Evolutionary conservation across 164 flowering plant genomes (phyloP).

Genomic region (Cinnamomum micranthum): DNA sequence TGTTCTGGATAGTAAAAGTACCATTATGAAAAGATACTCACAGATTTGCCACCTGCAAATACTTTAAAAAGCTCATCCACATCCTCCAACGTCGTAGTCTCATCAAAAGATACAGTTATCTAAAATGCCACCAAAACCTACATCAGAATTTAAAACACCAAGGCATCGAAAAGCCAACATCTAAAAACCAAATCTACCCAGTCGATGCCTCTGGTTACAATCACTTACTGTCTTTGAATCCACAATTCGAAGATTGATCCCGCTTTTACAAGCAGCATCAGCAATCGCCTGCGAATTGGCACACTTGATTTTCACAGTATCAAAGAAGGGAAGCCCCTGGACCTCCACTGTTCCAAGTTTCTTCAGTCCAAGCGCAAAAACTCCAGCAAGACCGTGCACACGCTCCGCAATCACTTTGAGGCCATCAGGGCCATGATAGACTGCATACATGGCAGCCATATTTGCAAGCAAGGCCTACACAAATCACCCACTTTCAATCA

Average conservation of each 20-base stretch:
- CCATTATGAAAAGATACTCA: constrained; percentile 34
- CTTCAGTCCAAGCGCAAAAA: constrained; percentile 72
- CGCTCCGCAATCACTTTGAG: constrained; percentile 79
- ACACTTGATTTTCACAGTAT: constrained; percentile 87
- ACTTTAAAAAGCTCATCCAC: constrained; percentile 82
- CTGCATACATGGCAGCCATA: constrained; percentile 99
- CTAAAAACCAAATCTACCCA: constrained; percentile 2
- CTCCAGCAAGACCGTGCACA: constrained; percentile 91
- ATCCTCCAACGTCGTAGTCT: constrained; percentile 90
- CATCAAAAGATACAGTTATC: constrained; percentile 92
- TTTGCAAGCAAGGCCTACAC: constrained; percentile 95
- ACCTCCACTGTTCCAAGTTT: constrained; percentile 84
- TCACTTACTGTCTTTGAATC: constrained; percentile 72
- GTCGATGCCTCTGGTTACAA: not conserved
- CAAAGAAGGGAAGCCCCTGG: constrained; percentile 83
- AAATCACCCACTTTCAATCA: constrained; percentile 4
- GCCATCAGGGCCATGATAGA: constrained; percentile 97
- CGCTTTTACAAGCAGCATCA: constrained; percentile 69
- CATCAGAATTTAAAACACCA: constrained; percentile 3
- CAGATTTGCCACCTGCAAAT: constrained; percentile 75
- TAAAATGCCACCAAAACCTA: constrained; percentile 28
- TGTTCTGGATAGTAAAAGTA: not conserved
- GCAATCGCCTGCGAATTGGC: constrained; percentile 74
- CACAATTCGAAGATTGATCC: constrained; percentile 69
- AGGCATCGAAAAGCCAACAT: not conserved